phyloP scores from a whole-genome alignment of 192 early-diverging fungal species.

The Rhizophagus sp. region DNA sequence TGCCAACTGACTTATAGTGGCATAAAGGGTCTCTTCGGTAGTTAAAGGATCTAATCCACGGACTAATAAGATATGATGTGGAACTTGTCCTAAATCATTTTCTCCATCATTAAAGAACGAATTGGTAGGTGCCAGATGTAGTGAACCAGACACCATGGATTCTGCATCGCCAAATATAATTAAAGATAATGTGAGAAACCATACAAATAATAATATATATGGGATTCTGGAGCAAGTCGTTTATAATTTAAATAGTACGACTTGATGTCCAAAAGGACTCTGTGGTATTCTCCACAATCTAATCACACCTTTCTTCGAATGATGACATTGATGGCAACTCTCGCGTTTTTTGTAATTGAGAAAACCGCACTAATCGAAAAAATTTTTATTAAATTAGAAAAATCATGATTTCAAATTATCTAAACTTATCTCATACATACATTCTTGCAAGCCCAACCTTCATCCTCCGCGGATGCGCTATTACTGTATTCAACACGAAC shows the following conservation, averaged over 20 bases:
- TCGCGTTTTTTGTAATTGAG: constrained; percentile 26
- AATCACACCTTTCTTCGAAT: constrained; percentile 24
- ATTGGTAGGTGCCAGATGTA: constrained; percentile 18
- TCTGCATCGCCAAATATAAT: constrained; percentile 17
- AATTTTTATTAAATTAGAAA: neutral
- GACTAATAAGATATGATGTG: constrained; percentile 57
- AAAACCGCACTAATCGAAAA: constrained; percentile 5
- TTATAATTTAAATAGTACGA: neutral
- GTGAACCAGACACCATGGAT: constrained; percentile 24
- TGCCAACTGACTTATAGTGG: constrained; percentile 32
- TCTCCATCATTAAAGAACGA: constrained; percentile 57
- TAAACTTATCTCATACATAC: neutral
- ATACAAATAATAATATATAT: neutral
- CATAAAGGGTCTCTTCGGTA: constrained; percentile 55
- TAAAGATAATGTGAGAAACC: constrained; percentile 6
- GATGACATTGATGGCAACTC: constrained; percentile 22
- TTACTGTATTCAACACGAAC: constrained; percentile 39
- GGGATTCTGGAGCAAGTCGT: neutral
- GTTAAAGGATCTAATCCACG: constrained; percentile 61
- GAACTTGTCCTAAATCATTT: constrained; percentile 53
- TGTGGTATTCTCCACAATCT: neutral
- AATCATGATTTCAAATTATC: neutral
- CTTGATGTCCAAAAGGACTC: neutral
- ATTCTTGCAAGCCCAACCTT: constrained; percentile 29
- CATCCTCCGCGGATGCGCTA: constrained; percentile 26